These are phyloP conservation scores for Hirsutella thompsonii DNA, from an alignment of 2,329 filamentous ascomycete species.

Conservation along the genomic window DNA sequence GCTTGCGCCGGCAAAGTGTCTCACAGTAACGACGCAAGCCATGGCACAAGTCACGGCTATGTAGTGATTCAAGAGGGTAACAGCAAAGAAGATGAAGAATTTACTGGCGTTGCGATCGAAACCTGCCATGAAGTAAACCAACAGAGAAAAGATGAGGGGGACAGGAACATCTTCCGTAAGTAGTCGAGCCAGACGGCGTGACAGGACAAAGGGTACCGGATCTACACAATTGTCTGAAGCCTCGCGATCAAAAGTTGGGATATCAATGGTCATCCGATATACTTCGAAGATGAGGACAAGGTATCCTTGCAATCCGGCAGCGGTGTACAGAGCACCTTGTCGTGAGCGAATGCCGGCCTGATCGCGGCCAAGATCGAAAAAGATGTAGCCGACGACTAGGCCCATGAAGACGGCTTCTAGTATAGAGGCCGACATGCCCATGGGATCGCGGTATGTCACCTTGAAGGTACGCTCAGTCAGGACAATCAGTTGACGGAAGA, in stretches of 20 bases:
- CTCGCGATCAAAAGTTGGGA: conserved; percentile 65
- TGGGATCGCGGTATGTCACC: conserved; percentile 62
- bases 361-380: conserved; percentile 50
- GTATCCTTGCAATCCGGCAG: conserved; percentile 61
- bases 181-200: conserved; percentile 54
- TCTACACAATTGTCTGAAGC: conserved; percentile 59
- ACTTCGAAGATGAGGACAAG: conserved; percentile 65
- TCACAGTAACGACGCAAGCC: conserved; percentile 49
- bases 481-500: conserved; percentile 50
- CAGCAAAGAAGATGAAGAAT: conserved; percentile 60
- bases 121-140: conserved; percentile 69
- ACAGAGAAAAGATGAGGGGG: conserved; percentile 54
- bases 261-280: conserved; percentile 62
- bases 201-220: conserved; percentile 56
- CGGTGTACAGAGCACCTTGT: conserved; percentile 60
- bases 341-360: conserved; percentile 62
- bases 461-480: conserved; percentile 57
- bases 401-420: conserved; percentile 60
- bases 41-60: conserved; percentile 61
- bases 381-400: conserved; percentile 61
- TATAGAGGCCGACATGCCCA: conserved; percentile 60
- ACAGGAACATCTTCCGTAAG: conserved; percentile 62
- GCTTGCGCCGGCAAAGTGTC: conserved; percentile 58
- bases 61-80: conserved; percentile 59
- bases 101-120: conserved; percentile 49